phyloP scores from a whole-genome alignment of 208 protist species.

The Angomonas ambiguus region DNA sequence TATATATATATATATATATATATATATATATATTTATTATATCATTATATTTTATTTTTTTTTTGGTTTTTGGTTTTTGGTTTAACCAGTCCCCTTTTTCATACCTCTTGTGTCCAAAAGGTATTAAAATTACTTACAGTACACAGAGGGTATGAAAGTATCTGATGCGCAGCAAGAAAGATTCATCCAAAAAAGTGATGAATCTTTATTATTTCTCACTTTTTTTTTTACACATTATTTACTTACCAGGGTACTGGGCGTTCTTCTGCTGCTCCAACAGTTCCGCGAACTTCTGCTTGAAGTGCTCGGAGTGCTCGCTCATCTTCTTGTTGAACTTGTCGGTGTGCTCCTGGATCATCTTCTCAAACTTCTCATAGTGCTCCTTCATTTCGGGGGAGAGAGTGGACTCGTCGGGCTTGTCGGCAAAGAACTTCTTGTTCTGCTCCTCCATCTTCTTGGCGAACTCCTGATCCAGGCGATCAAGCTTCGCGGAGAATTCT shows the following conservation, averaged over 20 bases:
- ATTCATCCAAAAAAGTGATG: too few species aligned
- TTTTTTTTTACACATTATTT: slow-evolving; percentile 12
- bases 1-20: background rate
- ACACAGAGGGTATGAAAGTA: too few species aligned
- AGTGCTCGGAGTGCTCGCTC: slow-evolving; percentile 88
- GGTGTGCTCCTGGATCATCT: slow-evolving; percentile 91
- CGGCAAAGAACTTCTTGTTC: slow-evolving; percentile 91
- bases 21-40: background rate
- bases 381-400: slow-evolving; percentile 91
- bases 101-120: too few species aligned
- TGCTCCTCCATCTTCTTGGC: slow-evolving; percentile 91
- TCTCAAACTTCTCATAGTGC: slow-evolving; percentile 91
- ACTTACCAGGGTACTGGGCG: slow-evolving; percentile 85
- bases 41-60: background rate
- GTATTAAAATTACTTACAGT: too few species aligned
- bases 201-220: background rate
- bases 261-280: slow-evolving; percentile 92
- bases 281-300: slow-evolving; percentile 89
- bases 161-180: too few species aligned
- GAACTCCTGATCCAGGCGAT: slow-evolving; percentile 88
- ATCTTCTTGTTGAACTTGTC: slow-evolving; percentile 93
- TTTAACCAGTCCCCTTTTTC: too few species aligned
- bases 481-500: slow-evolving; percentile 86
- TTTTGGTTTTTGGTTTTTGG: background rate
- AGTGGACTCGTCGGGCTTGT: slow-evolving; percentile 86